Evolutionary conservation across 768 basidiomycete species (phyloP), one percentile per base, ranked within the genome.

Genomic region (Boletus edulis): DNA sequence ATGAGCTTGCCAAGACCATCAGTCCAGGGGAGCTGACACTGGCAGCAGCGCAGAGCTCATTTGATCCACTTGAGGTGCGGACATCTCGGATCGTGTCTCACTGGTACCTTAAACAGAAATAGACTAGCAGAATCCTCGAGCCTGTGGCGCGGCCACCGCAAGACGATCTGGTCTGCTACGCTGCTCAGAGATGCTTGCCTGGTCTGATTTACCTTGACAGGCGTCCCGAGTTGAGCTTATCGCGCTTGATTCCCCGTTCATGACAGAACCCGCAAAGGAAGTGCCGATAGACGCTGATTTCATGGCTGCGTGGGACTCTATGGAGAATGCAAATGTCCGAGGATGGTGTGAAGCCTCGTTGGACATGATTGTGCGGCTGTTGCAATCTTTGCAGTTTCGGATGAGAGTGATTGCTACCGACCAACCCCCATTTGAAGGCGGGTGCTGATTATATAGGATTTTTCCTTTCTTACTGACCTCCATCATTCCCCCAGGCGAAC

Each of bases 191-290:
- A 54, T 40, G 29, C 39, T 38, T 14, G 29, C 17, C 18, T 34
- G 32, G 15, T 49, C 60, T 72, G 42, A 71, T 51, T 37, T 20
- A 24, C 38, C n/a, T 35, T 14, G 50, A 31, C 41, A 79, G 77
- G 61, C 63, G 11, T 69, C 69, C 22, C 66, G 67, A 17, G 63
- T 69, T 18, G 87, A 91, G 71, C 79, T 92, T 45, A 91, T 92
- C 57, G 75, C 83, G 10, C 79, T 93, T 38, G 89, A 92, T 66
- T 83, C 86, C 2, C 86, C 89, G 3, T 86, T 86, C 71, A 72
- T 82, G 41, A 66, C 76, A 9, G 84, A 85, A 55, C 74, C 76
- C 22, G 38, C 60, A 22, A 67, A 65, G 29, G 55, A 55, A 35
- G 47, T 38, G 24, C 7, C 52, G n/a, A 37, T 29, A 1, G 66